Evolutionary conservation across 305 asterid genomes (phyloP).

Genomic region (Fraxinus albicans): DNA sequence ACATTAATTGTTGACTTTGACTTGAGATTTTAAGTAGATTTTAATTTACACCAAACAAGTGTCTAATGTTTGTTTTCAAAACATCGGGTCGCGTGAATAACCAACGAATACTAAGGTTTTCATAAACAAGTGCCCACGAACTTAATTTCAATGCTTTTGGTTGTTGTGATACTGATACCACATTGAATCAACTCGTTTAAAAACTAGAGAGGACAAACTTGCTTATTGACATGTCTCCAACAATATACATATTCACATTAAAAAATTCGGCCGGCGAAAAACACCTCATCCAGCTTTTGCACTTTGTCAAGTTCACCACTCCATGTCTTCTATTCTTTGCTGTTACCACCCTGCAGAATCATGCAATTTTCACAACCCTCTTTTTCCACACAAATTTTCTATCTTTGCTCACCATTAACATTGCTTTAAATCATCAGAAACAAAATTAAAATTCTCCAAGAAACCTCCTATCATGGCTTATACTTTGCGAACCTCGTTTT

Average conservation of each 20-base stretch:
- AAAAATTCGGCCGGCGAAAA: constrained; percentile 42
- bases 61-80: neutral
- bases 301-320: constrained; percentile 36
- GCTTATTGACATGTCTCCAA: neutral
- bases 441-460: neutral
- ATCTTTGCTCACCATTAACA: neutral
- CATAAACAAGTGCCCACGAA: neutral
- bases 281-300: constrained; percentile 34
- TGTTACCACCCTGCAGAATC: constrained; percentile 28
- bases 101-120: neutral
- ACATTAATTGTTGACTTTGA: neutral
- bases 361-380: constrained; percentile 12
- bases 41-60: neutral
- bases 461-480: neutral
- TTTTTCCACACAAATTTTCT: neutral
- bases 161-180: neutral
- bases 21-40: neutral
- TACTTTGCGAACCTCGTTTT: neutral
- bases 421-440: neutral
- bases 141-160: neutral
- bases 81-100: neutral
- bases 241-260: neutral
- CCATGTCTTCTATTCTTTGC: constrained; percentile 25
- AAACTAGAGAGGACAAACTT: neutral
- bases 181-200: neutral